Evolutionary conservation across 257 asterid species (phyloP).

Genomic region (Solanum ossicruentum): DNA sequence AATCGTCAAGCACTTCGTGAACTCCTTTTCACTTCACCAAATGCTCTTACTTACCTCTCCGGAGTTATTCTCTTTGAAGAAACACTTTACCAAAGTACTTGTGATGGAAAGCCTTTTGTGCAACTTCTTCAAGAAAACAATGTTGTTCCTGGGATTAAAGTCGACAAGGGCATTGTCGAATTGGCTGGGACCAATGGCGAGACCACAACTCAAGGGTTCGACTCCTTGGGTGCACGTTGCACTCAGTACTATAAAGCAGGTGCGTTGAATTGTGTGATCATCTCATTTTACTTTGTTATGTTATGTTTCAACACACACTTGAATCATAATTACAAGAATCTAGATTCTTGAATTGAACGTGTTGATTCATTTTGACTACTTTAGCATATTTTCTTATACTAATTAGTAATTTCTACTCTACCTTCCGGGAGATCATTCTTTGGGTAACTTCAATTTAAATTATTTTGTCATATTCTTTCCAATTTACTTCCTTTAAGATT

Average conservation of each 20-base stretch:
- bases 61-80: constrained; percentile 90
- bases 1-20: constrained; percentile 83
- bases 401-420: too few relatives aligned
- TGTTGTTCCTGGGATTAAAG: constrained; percentile 77
- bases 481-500: too few relatives aligned
- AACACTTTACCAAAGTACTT: constrained; percentile 70
- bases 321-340: too few relatives aligned
- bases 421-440: too few relatives aligned
- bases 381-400: too few relatives aligned
- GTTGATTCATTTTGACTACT: too few relatives aligned
- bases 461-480: too few relatives aligned
- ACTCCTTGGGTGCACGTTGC: constrained; percentile 64
- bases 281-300: not conserved
- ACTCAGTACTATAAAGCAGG: constrained; percentile 68
- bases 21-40: constrained; percentile 80
- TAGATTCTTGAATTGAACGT: too few relatives aligned
- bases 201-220: constrained; percentile 79
- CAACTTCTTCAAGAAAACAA: constrained; percentile 53
- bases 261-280: not conserved
- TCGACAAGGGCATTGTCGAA: constrained; percentile 76
- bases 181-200: constrained; percentile 68
- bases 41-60: constrained; percentile 62
- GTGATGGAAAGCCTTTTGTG: constrained; percentile 65
- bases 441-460: too few relatives aligned
- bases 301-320: not conserved